Base-by-base conservation (phyloP, 352 stramenopile species). In the Globisporangium echinulatum region DNA sequence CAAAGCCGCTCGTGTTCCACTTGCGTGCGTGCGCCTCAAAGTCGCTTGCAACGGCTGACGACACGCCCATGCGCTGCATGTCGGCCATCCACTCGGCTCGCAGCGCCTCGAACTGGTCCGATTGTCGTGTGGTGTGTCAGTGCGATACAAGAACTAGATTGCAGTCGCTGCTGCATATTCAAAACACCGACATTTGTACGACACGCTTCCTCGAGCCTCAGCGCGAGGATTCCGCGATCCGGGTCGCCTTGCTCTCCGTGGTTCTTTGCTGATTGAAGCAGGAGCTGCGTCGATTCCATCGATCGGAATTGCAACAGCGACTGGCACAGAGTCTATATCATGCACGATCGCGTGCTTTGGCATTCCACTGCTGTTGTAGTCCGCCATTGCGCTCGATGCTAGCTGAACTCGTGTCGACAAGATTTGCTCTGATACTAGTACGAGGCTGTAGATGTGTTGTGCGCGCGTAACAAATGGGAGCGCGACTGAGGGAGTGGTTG, bases 301-400 rank as follows among this genome's bases (percentile, higher is more conserved):
- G 46, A 49, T 8, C 33, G 46, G n/a, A 13, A 49, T 49, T n/a
- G 44, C 36, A 48, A 54, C 25, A 63, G 55, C 49, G 61, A 53
- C n/a, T 54, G 52, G n/a, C 64, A 50, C 10, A 43, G 54, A 36
- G 56, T 54, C 36, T 11, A 44, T 44, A 1, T 44, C 40, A 10
- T 44, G 7, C 40, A 0, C 40, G 1, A 10, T 44, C 40, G 40
- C 10, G 40, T 44, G 7, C 7, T 44, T 44, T 7, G 40, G 10
- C 40, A 0, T 44, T 44, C 7, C 10, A 10, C 40, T 11, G 10
- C 40, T 11, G 40, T 44, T 44, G 40, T 44, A 10, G 40, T 11
- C 10, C 40, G 40, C 40, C 10, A 10, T 44, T 44, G 40, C 40
- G 40, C 7, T 44, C 10, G 40, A 7, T 44, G 40, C 7, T 44